Evolutionary conservation across 2,329 filamentous ascomycete species (phyloP).

Genomic region (Chaetomium globosum): DNA sequence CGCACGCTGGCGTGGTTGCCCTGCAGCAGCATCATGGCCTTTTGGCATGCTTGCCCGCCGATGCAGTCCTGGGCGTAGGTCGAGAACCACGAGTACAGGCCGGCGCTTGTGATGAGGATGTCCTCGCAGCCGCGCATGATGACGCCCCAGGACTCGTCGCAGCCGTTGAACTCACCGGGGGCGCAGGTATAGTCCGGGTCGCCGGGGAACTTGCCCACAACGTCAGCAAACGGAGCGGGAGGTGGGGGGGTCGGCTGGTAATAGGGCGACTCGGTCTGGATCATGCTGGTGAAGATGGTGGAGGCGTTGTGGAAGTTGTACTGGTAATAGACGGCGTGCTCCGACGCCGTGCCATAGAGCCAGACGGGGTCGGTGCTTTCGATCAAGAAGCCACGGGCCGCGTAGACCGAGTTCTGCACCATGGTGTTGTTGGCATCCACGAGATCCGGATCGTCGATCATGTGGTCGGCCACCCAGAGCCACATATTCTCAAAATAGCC

Average conservation of each 20-base stretch:
- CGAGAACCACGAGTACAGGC: conserved; percentile 30
- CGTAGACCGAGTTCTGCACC: conserved; percentile 39
- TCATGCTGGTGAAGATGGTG: conserved; percentile 51
- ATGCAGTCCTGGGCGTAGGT: conserved; percentile 31
- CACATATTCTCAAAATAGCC: conserved; percentile 86
- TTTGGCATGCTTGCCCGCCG: conserved; percentile 28
- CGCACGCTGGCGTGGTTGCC: conserved; percentile 23
- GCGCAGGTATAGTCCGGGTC: conserved; percentile 25
- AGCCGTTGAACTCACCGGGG: conserved; percentile 11
- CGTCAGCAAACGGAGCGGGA: conserved; percentile 33
- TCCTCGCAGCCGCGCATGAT: conserved; percentile 20
- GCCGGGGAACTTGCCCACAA: conserved; percentile 16
- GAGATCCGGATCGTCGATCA: conserved; percentile 56
- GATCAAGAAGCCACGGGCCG: conserved; percentile 36
- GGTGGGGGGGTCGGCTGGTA: conserved; percentile 37
- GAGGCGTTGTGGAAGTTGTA: conserved; percentile 52
- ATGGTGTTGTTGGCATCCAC: conserved; percentile 19
- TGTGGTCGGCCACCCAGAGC: conserved; percentile 90
- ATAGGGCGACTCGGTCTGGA: conserved; percentile 45
- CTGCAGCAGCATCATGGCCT: conserved; percentile 21
- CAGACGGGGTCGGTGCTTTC: conserved; percentile 38
- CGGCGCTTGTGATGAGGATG: conserved; percentile 22
- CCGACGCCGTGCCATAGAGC: conserved; percentile 48
- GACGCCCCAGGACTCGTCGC: conserved; percentile 28
- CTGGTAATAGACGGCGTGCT: conserved; percentile 54